Evolutionary conservation across 192 early-diverging fungal species (phyloP).

Genomic region (Coemansia sp.): DNA sequence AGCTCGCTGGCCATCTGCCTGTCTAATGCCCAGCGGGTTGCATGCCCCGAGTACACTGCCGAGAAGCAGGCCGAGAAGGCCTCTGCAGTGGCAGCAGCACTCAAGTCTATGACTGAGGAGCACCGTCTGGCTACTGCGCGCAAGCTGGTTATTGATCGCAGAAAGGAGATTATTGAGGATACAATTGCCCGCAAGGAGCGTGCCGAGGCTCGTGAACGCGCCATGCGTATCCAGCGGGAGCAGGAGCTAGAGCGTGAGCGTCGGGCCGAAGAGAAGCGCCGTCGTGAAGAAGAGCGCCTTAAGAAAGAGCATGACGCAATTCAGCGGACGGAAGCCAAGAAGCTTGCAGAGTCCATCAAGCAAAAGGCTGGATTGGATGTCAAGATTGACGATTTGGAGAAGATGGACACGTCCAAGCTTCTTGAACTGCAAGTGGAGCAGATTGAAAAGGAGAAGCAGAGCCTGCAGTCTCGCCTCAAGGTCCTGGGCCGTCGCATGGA

Average conservation of each 20-base stretch:
- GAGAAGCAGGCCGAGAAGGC: conserved; percentile 65
- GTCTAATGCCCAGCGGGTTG: conserved; percentile 78
- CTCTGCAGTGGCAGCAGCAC: conserved; percentile 66
- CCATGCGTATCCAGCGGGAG: conserved; percentile 70
- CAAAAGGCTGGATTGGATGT: conserved; percentile 60
- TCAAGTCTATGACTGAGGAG: conserved; percentile 76
- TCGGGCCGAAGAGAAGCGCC: conserved; percentile 78
- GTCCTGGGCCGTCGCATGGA: conserved; percentile 76
- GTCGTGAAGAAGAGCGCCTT: conserved; percentile 79
- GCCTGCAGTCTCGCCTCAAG: conserved; percentile 74
- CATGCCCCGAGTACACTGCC: conserved; percentile 72
- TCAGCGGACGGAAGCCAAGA: conserved; percentile 76
- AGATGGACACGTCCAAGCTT: conserved; percentile 75
- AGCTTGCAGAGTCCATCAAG: conserved; percentile 79
- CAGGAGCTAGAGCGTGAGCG: conserved; percentile 79
- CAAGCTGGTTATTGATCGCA: conserved; percentile 82
- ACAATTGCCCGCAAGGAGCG: conserved; percentile 76
- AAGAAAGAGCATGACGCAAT: conserved; percentile 75
- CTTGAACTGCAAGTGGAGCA: conserved; percentile 84
- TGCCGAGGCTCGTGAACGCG: conserved; percentile 75
- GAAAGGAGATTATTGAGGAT: conserved; percentile 75
- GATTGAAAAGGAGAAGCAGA: conserved; percentile 86
- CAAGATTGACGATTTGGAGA: conserved; percentile 71
- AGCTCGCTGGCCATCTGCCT: conserved; percentile 81
- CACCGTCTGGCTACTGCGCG: conserved; percentile 71